Evolutionary conservation across 441 rosid species (phyloP), one percentile per base, ranked within the genome.

Genomic region (Lepidium campestre): DNA sequence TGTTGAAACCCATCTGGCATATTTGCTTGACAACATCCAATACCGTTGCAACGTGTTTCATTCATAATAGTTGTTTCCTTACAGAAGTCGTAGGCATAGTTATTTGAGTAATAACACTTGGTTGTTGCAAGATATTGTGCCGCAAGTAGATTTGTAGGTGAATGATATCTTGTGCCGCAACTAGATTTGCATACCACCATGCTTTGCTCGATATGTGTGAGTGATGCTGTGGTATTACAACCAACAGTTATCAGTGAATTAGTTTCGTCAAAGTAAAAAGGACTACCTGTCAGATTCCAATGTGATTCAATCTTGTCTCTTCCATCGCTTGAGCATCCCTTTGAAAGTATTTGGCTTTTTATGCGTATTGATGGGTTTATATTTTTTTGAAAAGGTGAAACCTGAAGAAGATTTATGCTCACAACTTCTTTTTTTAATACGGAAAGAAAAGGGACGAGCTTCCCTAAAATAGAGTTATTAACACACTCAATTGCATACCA

Each of bases 401-500:
- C n/a, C 27, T 47, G 5, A 0, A 8, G 42, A 27, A 20, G 7
- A 29, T 17, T 37, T 36, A 79, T 64, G 0, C 11, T 1, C 13
- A 60, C 53, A 15, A 77, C 70, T 68, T 80, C 75, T 61, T 59
- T 60, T 0, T 10, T 11, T 20, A 68, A 17, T 2, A 15, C 1
- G 0, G 47, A 42, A 14, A 77, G 44, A 25, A 54, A 15, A 52
- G 75, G 57, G 48, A 29, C 27, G 10, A 1, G 11, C 19, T 54
- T 59, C 35, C 11, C 12, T 13, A 44, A 15, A 8, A 3, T 4
- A 67, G 50, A 23, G 37, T 2, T 29, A 10, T 52, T 25, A 15
- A 56, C 20, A 54, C 81, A 74, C 7, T 9, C 14, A 20, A 80
- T 46, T 52, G 75, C 60, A 37, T 71, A 80, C 44, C 70, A 72